A percentile compares a stretch with the other conserved stretches of the same genome.
Conservation (phyloP, 495 filamentous ascomycete genomes). For the Xylaria intraflava region DNA sequence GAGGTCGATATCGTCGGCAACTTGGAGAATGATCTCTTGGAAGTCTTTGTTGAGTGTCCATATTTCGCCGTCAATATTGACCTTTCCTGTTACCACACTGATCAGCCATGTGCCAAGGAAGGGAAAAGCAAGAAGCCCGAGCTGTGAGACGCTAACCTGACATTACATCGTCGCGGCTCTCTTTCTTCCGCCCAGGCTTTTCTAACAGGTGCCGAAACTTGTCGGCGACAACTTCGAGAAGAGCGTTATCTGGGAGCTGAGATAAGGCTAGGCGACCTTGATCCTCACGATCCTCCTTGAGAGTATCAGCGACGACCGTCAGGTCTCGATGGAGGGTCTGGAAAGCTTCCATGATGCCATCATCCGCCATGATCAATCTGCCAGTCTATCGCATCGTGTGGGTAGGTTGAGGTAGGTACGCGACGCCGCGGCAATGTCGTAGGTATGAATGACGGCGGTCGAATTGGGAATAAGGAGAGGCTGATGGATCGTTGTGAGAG, state of each 20-base stretch:
- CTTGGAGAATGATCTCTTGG: conserved; percentile 63
- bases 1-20: conserved; percentile 81
- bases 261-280: conserved; percentile 44
- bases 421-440: conserved; percentile 7
- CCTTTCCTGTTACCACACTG: conserved; percentile 48
- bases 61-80: conserved; percentile 61
- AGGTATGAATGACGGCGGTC: conserved; percentile 4
- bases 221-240: conserved; percentile 61
- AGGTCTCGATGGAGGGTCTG: conserved; percentile 75
- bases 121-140: not conserved
- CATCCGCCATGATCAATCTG: conserved; percentile 53
- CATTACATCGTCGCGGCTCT: conserved; percentile 48
- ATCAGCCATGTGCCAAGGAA: conserved; percentile 38
- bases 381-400: conserved; percentile 23
- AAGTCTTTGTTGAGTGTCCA: conserved; percentile 85
- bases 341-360: conserved; percentile 58
- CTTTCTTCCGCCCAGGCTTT: conserved; percentile 62
- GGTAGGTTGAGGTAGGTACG: conserved; percentile 7
- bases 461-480: not conserved
- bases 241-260: conserved; percentile 32
- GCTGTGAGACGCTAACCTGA: conserved; percentile 40
- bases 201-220: conserved; percentile 74
- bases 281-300: conserved; percentile 47
- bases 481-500: not conserved
- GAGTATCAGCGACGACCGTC: conserved; percentile 54